Evolutionary conservation across 1,284 basidiomycete genomes (phyloP).

Genomic region (Microbotryum scabiosae): DNA sequence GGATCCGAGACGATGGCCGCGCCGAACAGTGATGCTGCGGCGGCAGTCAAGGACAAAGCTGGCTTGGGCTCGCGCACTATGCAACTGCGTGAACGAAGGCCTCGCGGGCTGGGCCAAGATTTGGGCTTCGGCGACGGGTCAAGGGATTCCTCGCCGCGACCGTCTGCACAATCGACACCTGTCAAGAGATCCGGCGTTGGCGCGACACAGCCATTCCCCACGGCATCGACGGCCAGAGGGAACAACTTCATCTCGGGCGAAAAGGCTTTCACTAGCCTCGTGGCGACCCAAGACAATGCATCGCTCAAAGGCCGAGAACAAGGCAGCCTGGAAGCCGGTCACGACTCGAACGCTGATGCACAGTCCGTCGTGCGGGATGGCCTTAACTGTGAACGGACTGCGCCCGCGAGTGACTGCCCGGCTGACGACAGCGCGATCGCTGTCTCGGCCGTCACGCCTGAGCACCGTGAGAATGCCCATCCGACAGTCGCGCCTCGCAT

Average conservation of each 20-base stretch:
- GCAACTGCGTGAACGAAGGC: constrained; percentile 17
- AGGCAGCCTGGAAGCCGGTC: neutral
- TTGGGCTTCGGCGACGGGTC: neutral
- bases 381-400: neutral
- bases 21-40: too few species aligned
- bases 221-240: neutral
- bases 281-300: too few species aligned
- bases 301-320: neutral
- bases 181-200: neutral
- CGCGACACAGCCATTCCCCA: constrained; percentile 5
- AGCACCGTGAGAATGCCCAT: too few species aligned
- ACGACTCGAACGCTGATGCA: neutral
- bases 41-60: neutral
- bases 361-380: neutral
- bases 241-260: neutral
- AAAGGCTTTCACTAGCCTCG: neutral
- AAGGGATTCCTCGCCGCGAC: neutral
- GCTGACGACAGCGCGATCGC: neutral
- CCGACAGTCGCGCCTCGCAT: constrained; percentile 1
- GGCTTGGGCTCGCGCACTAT: neutral
- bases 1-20: neutral
- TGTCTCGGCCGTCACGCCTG: neutral
- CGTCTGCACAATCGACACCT: neutral
- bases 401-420: neutral
- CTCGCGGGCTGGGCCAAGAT: constrained; percentile 1